These are phyloP conservation scores for Rhypophila decipiens DNA, from an alignment of 495 filamentous ascomycete species.

Conservation along the genomic window DNA sequence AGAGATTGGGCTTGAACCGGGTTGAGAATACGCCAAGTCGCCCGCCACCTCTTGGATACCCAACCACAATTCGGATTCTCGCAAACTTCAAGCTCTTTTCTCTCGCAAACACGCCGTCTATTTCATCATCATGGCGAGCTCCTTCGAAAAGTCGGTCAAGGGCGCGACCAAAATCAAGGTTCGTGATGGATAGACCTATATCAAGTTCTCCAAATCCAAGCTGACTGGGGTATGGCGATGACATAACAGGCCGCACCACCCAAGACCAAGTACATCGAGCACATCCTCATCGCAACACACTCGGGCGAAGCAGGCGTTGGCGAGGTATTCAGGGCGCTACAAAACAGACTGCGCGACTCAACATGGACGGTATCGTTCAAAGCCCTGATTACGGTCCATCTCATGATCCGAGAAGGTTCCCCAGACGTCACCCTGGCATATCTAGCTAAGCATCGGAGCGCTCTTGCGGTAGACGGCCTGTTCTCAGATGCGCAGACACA, in stretches of 20 bases:
- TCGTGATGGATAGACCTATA: no score
- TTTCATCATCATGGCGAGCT: constrained; percentile 66
- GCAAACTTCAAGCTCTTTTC: no score
- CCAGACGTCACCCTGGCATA: constrained; percentile 81
- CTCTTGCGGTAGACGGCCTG: constrained; percentile 78
- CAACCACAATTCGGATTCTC: no score
- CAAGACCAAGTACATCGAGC: constrained; percentile 99
- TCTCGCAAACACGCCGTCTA: no score
- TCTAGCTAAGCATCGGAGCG: constrained; percentile 73
- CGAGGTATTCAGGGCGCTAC: constrained; percentile 89
- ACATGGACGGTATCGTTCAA: constrained; percentile 99
- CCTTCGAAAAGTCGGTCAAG: constrained; percentile 90
- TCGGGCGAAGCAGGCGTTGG: constrained; percentile 91
- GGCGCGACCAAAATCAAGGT: constrained; percentile 94
- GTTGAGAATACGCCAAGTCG: no score
- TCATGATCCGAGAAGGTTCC: constrained; percentile 96
- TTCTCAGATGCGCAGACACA: constrained; percentile 97
- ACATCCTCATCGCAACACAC: constrained; percentile 93
- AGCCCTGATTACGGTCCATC: constrained; percentile 84
- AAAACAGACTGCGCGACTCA: constrained; percentile 82
- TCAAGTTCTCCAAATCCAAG: no score
- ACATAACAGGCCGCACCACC: constrained; percentile 73
- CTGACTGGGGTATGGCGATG: background rate
- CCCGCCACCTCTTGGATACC: no score
- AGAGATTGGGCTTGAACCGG: no score